Evolutionary conservation across 1,139 yeast genomes (phyloP).

Genomic region (Candida mesenterica): DNA sequence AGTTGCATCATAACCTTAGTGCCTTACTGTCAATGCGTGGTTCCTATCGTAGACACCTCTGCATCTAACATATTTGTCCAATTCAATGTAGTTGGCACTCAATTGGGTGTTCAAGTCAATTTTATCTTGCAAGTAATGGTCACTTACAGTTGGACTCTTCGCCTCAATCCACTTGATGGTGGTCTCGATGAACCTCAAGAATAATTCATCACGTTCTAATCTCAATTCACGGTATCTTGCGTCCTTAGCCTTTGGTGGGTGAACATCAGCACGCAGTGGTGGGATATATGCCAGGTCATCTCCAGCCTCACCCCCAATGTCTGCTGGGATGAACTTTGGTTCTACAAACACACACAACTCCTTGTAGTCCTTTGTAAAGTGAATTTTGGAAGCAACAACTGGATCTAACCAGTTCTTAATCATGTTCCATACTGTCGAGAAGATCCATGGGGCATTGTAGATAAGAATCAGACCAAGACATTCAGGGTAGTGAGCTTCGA

Average conservation of each 20-base stretch:
- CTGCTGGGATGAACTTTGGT: conserved; percentile 34
- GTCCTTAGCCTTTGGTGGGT: conserved; percentile 32
- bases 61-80: conserved; percentile 43
- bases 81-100: conserved; percentile 32
- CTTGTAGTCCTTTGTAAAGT: conserved; percentile 38
- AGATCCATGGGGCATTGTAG: conserved; percentile 52
- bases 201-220: conserved; percentile 33
- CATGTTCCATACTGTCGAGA: conserved; percentile 46
- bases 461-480: conserved; percentile 40
- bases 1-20: no score
- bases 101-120: conserved; percentile 29
- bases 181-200: conserved; percentile 31
- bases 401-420: conserved; percentile 50
- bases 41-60: conserved; percentile 43
- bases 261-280: conserved; percentile 30
- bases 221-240: conserved; percentile 26
- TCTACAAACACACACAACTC: conserved; percentile 36
- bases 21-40: conserved; percentile 17
- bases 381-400: conserved; percentile 45
- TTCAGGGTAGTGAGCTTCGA: conserved; percentile 52
- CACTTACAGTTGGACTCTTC: conserved; percentile 40
- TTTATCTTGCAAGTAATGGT: conserved; percentile 39
- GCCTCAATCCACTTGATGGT: conserved; percentile 44
- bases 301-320: conserved; percentile 40
- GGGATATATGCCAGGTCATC: conserved; percentile 27